Base-by-base conservation (phyloP, 2,329 filamentous ascomycete genomes). In the Colletotrichum sp. region DNA sequence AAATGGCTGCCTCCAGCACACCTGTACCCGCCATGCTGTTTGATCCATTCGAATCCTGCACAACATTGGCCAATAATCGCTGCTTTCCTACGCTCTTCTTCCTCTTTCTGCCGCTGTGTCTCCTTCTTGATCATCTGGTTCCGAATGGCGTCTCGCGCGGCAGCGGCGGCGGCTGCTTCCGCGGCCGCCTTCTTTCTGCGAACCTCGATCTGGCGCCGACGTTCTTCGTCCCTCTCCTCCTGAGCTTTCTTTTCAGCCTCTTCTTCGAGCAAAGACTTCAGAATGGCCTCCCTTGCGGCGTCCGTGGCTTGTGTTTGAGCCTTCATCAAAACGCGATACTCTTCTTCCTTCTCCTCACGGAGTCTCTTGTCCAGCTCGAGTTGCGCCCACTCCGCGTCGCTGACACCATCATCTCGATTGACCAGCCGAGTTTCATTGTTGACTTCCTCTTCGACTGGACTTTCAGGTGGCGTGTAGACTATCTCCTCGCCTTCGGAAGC, bases 1-100 rank as follows among this genome's bases (percentile, higher is more conserved):
- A 80, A 93, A 83, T 95, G 93, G 3, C 79, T 80, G 0, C 93
- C 93, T 0, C 89, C 93, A 0, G 87, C 87, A 83, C 93, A 95
- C 7, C 92, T 82, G 82, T 91, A 95, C 0, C 93, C 93, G 2
- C 79, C 80, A 2, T 3, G 55, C 79, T 93, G 88, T 78, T 90
- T 91, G 30, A 93, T 91, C 93, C 93, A 95, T 0, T 73, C 70
- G 79, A 64, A 95, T 0, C 93, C 93, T 21, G 71, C 48, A 0
- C 86, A 85, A 81, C 93, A 96, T 1, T 82, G 66, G 0, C 93
- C 93, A 84, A 91, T 86, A 2, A 78, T 34, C 77, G 80, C 83
- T 77, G 95, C 80, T 78, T 89, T 92, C 76, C 80, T 84, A 61
- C 80, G 83, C 59, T 80, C 79, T 78, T 86, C 81, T 72, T 86